These are phyloP conservation scores for Calocybe cyanea DNA, from an alignment of 768 basidiomycete species.

Conservation along the genomic window DNA sequence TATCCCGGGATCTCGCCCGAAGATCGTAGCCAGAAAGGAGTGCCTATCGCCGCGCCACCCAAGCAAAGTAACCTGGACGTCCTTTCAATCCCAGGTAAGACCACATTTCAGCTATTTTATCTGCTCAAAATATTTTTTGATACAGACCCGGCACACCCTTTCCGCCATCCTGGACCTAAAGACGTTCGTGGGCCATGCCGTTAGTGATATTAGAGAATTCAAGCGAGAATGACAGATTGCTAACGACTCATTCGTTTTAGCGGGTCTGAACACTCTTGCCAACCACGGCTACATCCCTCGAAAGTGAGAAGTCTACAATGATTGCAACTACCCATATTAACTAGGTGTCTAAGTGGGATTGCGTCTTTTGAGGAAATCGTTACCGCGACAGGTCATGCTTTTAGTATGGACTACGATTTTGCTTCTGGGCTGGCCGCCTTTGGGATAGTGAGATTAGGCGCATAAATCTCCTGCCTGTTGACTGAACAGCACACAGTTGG, in stretches of 20 bases:
- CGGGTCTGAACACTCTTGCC: neutral
- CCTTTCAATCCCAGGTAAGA: neutral
- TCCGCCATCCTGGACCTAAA: neutral
- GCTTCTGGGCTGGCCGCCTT: neutral
- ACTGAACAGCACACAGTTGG: neutral
- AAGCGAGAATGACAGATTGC: neutral
- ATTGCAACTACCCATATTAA: too few species aligned
- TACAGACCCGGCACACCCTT: neutral
- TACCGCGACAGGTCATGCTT: neutral
- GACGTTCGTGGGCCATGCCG: neutral
- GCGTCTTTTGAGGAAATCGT: neutral
- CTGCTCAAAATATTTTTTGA: neutral
- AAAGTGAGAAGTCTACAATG: neutral
- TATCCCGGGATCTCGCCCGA: neutral
- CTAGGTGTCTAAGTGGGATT: neutral
- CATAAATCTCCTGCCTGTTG: neutral
- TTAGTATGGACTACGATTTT: neutral
- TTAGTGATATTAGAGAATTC: neutral
- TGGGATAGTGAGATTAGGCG: neutral
- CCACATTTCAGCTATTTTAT: neutral
- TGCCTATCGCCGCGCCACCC: neutral
- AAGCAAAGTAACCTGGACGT: neutral
- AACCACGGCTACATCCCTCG: neutral
- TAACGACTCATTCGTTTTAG: neutral
- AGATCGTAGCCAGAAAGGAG: neutral